Conservation (phyloP, 2,329 filamentous ascomycete species). For the Colletotrichum salicis region DNA sequence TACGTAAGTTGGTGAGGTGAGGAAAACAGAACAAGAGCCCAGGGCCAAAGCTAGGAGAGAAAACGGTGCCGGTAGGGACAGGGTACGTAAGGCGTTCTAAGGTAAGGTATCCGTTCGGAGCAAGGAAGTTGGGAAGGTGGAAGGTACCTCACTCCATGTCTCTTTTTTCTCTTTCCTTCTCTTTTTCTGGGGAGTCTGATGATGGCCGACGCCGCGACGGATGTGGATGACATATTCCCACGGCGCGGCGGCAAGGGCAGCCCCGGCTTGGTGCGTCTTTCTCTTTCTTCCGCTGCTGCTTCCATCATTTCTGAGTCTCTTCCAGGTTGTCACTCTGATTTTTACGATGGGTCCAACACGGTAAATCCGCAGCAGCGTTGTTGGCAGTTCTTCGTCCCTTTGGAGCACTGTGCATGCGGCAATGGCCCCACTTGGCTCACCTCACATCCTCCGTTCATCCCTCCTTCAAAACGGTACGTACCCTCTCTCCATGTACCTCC, state of each 20-base stretch:
- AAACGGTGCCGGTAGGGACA: background rate
- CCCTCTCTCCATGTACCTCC: background rate
- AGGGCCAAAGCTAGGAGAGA: background rate
- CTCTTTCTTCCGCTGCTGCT: background rate
- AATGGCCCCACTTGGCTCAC: background rate
- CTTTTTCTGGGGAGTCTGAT: background rate
- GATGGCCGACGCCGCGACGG: background rate
- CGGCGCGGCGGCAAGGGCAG: background rate
- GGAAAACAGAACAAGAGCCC: background rate
- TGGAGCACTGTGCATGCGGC: background rate
- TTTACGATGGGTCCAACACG: background rate
- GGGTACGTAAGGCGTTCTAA: background rate
- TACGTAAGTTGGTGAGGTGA: slow-evolving; percentile 7
- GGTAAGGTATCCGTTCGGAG: background rate
- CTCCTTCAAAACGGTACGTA: background rate
- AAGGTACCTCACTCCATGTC: background rate
- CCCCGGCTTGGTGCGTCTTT: background rate
- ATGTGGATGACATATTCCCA: background rate
- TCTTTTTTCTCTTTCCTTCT: background rate
- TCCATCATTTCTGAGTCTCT: background rate
- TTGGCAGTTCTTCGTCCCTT: background rate
- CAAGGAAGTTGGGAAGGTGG: background rate
- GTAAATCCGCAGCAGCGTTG: background rate
- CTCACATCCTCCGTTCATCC: background rate
- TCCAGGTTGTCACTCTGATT: no score